Conservation (phyloP, 345 rosid species). For the Litchi chinensis region DNA sequence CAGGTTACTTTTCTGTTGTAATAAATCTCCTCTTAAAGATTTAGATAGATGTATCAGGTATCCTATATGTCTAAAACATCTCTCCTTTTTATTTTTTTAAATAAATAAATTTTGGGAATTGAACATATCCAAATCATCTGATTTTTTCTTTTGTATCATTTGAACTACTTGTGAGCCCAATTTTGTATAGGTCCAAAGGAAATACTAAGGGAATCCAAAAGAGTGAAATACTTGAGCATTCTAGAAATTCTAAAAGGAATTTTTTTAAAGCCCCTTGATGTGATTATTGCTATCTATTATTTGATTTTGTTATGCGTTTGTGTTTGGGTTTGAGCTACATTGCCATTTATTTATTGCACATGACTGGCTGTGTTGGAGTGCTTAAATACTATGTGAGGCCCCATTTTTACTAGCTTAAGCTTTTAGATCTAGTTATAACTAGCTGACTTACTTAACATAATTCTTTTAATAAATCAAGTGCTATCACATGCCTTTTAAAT, state of each 20-base stretch:
- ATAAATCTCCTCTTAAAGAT: neutral
- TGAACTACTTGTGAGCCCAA: neutral
- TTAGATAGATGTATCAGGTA: neutral
- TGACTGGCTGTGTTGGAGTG: neutral
- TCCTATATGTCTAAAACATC: neutral
- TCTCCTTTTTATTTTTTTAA: neutral
- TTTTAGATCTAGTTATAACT: neutral
- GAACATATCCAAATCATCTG: neutral
- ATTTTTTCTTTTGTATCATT: neutral
- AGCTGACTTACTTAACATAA: neutral
- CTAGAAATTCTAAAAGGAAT: neutral
- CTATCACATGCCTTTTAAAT: neutral
- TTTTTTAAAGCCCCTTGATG: neutral
- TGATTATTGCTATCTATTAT: neutral
- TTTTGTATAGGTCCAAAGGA: neutral
- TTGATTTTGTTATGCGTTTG: neutral
- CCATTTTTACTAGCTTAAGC: neutral
- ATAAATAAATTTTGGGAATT: neutral
- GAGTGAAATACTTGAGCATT: neutral
- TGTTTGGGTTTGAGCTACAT: neutral
- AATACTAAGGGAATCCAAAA: neutral
- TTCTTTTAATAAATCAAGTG: neutral
- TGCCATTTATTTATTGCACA: neutral
- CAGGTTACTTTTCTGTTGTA: conserved; percentile 44
- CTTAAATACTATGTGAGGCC: neutral